A percentile compares a stretch with the other conserved stretches of the same genome.
phyloP scores from a whole-genome alignment of 2,329 filamentous ascomycete genomes.

The Clarireedia sp. region DNA sequence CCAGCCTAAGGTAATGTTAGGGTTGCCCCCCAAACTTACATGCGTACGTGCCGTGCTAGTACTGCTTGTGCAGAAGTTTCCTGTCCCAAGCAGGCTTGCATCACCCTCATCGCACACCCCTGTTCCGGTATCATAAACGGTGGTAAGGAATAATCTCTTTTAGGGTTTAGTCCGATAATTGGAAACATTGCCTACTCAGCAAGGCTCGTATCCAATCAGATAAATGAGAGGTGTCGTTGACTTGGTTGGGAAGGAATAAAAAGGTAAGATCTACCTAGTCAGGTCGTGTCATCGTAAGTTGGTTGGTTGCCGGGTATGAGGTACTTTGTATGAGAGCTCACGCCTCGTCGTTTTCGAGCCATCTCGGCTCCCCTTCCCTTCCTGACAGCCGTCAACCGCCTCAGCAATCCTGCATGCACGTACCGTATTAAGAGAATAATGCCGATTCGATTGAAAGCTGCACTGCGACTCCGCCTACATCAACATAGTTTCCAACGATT shows the following conservation, averaged over 20 bases:
- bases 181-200: too few relatives aligned
- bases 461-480: not conserved
- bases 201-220: too few relatives aligned
- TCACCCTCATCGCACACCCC: not conserved
- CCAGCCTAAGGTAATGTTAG: not conserved
- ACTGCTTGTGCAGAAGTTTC: not conserved
- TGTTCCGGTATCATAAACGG: not conserved
- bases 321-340: not conserved
- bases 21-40: not conserved
- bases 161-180: not conserved
- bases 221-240: too few relatives aligned
- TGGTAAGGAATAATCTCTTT: not conserved
- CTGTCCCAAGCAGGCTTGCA: not conserved
- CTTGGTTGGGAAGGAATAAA: too few relatives aligned
- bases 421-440: not conserved
- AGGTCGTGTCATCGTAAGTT: too few relatives aligned
- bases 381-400: not conserved
- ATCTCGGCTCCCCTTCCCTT: not conserved
- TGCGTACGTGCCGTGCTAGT: not conserved
- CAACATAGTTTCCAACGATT: not conserved
- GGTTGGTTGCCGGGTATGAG: too few relatives aligned
- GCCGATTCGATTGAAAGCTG: not conserved
- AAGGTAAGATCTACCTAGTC: too few relatives aligned
- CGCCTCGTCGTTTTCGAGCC: not conserved
- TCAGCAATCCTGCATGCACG: not conserved